Evolutionary conservation across 345 rosid species (phyloP), one percentile per base, ranked within the genome.

Genomic region (Camelina sativa): DNA sequence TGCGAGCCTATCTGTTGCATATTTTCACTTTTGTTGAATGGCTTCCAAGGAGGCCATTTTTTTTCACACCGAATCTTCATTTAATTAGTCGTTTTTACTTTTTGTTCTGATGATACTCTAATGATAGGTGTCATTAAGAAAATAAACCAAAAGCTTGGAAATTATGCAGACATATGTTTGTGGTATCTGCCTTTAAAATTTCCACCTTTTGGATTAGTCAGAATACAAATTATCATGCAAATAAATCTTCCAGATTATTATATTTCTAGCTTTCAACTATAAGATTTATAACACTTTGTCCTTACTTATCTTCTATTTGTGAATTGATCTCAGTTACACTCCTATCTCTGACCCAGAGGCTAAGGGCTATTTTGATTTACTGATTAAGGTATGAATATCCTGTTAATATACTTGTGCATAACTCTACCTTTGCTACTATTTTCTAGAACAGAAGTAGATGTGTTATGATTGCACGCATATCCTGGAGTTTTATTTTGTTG

Each of bases 301-400:
- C 10, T 19, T 56, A 50, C 47, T 9, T 13, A 16, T 56, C 48
- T 25, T 54, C 5, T 63, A 28, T 67, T 56, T 80, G 40, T 60
- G 48, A 20, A 51, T 60, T 37, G 10, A 60, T 17, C 59, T 50
- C 88, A 93, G 98, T 72, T 93, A 93, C 75, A 93, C 98, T 76
- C 98, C 97, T 69, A 89, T 93, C 77, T 93, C 98, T 57, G 97
- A 91, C 62, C 87, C 97, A 66, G 93, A 91, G 67, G 79, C 94
- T 32, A 89, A 89, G 82, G 98, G 98, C 40, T 77, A 87, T 71
- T 91, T 93, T 79, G 98, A 93, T 83, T 81, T 93, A 76, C 80
- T 93, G 74, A 89, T 93, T 41, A 93, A 93, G 98, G 98, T 91
- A 82, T 44, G 77, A 60, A 8, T 61, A 4, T 56, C 5, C 13